Evolutionary conservation across 2,329 filamentous ascomycete genomes (phyloP).

Genomic region (Trichophyton mentagrophytes): DNA sequence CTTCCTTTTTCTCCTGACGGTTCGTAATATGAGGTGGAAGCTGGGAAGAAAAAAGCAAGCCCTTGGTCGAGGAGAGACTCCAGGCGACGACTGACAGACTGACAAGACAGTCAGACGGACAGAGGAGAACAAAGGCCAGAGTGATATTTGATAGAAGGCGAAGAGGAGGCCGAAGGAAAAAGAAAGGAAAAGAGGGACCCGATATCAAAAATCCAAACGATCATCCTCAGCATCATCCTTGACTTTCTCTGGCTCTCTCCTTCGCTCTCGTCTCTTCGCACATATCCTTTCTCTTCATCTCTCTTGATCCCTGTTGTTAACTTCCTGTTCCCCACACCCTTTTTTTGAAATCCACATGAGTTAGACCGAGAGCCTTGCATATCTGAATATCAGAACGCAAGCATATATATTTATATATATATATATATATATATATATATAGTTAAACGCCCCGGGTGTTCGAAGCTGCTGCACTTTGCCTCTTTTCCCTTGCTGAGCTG

Average conservation of each 20-base stretch:
- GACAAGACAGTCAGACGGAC: neutral
- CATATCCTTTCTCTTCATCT: neutral
- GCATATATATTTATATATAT: neutral
- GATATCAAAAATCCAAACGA: constrained; percentile 1
- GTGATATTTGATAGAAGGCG: neutral
- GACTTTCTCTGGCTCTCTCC: neutral
- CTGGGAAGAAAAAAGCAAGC: neutral
- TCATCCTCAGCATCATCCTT: neutral
- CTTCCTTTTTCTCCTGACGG: too few relatives aligned
- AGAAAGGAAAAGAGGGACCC: neutral
- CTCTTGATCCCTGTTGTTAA: neutral
- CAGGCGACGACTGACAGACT: too few relatives aligned
- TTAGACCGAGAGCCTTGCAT: neutral
- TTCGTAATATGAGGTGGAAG: neutral
- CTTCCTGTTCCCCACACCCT: neutral
- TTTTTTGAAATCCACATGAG: neutral
- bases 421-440: neutral
- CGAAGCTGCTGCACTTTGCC: neutral
- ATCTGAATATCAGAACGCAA: neutral
- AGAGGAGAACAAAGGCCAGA: too few relatives aligned
- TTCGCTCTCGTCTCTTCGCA: too few relatives aligned
- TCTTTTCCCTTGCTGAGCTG: neutral
- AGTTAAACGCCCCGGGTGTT: neutral
- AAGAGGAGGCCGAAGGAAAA: neutral
- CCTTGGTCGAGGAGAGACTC: neutral